Percentiles rank a stretch among this genome's conserved stretches.
Evolutionary conservation across 805 yeast genomes (phyloP).

Genomic region (Spathaspora arborariae): DNA sequence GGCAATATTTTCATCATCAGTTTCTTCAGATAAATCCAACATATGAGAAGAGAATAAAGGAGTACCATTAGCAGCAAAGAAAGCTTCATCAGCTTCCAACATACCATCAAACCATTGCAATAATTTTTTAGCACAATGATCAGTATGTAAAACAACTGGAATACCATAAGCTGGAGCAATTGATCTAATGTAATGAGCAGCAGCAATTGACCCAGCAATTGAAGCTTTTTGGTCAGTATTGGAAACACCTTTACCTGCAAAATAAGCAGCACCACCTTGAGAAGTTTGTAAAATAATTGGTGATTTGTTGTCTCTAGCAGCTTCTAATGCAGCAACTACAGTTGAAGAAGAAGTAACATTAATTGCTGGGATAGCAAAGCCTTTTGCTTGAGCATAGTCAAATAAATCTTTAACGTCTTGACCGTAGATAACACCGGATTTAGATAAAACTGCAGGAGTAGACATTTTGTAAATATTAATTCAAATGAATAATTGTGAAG

Average conservation of each 20-base stretch:
- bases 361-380: slow-evolving; percentile 97
- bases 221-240: slow-evolving; percentile 93
- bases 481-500: background rate
- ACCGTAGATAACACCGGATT: slow-evolving; percentile 98
- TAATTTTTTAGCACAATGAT: slow-evolving; percentile 98
- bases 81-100: slow-evolving; percentile 94
- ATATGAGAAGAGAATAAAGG: slow-evolving; percentile 98
- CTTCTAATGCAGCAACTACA: slow-evolving; percentile 53
- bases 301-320: slow-evolving; percentile 53
- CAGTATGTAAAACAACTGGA: slow-evolving; percentile 96
- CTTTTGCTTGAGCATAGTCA: slow-evolving; percentile 88
- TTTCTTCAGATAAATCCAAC: slow-evolving; percentile 96
- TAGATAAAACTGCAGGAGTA: slow-evolving; percentile 64
- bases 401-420: slow-evolving; percentile 88
- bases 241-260: slow-evolving; percentile 98
- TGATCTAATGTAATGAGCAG: slow-evolving; percentile 95
- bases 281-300: slow-evolving; percentile 97
- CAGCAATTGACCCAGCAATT: slow-evolving; percentile 92
- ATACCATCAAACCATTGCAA: slow-evolving; percentile 99
- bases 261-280: slow-evolving; percentile 99
- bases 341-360: slow-evolving; percentile 98
- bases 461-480: slow-evolving; percentile 8
- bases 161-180: slow-evolving; percentile 95
- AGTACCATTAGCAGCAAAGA: slow-evolving; percentile 80
- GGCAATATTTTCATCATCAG: slow-evolving; percentile 92